Conservation (phyloP, 176 grass and related monocot species). For the Aegilops speltoides region DNA sequence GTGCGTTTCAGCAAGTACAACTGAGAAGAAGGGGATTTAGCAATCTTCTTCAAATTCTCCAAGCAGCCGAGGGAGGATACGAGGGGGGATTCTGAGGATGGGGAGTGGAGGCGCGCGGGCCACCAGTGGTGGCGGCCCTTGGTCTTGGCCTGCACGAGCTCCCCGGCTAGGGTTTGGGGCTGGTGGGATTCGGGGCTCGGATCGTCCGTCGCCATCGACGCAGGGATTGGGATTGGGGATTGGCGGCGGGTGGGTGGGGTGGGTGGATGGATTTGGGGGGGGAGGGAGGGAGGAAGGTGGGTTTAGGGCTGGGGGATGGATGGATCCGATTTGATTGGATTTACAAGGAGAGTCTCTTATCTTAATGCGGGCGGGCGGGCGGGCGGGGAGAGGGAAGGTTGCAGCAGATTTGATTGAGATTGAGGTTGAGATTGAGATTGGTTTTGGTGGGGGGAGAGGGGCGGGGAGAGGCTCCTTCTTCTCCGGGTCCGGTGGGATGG, state of each 20-base stretch:
- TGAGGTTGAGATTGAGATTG: no score
- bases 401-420: no score
- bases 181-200: neutral
- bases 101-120: constrained; percentile 23
- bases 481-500: no score
- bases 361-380: no score
- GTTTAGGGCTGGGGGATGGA: neutral
- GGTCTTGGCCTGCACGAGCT: constrained; percentile 67
- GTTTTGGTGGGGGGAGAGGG: no score
- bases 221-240: neutral
- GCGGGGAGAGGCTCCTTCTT: no score
- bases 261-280: neutral
- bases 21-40: no score
- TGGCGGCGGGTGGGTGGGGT: neutral
- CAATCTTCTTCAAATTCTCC: no score
- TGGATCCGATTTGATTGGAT: neutral
- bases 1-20: no score
- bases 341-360: no score
- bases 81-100: neutral
- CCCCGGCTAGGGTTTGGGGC: constrained; percentile 40
- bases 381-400: no score
- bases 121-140: constrained; percentile 44
- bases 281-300: neutral
- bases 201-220: constrained; percentile 18
- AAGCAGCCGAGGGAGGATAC: constrained; percentile 24